Conservation (phyloP, 371 early-diverging fungal species). For the Basidiobolus meristosporus region DNA sequence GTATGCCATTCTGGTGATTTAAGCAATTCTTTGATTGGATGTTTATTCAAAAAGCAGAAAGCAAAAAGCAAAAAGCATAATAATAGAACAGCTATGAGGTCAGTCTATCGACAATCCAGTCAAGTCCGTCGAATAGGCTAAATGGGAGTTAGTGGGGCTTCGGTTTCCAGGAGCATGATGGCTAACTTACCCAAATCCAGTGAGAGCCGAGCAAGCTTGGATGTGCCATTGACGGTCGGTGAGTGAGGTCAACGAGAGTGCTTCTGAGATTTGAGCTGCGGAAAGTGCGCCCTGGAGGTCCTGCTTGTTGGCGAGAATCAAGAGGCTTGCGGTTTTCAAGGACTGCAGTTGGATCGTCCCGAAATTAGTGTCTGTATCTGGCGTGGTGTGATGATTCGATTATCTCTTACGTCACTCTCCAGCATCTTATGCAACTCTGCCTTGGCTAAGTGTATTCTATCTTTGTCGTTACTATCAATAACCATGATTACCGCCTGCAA, state of each 20-base stretch:
- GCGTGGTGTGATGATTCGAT: neutral
- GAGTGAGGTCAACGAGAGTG: conserved; percentile 29
- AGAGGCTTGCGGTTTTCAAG: conserved; percentile 30
- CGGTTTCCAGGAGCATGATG: neutral
- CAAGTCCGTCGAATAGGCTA: conserved; percentile 41
- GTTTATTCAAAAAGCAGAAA: no score
- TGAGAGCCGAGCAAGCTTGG: conserved; percentile 18
- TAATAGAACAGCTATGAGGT: no score
- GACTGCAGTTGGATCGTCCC: no score
- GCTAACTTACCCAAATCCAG: neutral
- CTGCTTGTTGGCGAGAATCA: conserved; percentile 56
- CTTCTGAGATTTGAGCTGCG: conserved; percentile 49
- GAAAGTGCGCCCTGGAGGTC: conserved; percentile 42
- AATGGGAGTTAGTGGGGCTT: neutral
- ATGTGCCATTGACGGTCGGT: conserved; percentile 61
- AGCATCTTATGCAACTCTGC: conserved; percentile 51
- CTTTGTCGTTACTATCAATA: conserved; percentile 48
- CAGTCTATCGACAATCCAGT: conserved; percentile 46
- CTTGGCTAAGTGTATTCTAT: conserved; percentile 35
- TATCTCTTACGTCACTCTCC: conserved; percentile 36
- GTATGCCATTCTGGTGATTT: no score
- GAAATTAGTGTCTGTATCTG: no score
- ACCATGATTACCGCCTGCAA: conserved; percentile 52
- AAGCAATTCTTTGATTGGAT: no score
- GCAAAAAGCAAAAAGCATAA: no score